Base-by-base conservation (phyloP, 768 basidiomycete genomes). In the Mycena chlorophos region DNA sequence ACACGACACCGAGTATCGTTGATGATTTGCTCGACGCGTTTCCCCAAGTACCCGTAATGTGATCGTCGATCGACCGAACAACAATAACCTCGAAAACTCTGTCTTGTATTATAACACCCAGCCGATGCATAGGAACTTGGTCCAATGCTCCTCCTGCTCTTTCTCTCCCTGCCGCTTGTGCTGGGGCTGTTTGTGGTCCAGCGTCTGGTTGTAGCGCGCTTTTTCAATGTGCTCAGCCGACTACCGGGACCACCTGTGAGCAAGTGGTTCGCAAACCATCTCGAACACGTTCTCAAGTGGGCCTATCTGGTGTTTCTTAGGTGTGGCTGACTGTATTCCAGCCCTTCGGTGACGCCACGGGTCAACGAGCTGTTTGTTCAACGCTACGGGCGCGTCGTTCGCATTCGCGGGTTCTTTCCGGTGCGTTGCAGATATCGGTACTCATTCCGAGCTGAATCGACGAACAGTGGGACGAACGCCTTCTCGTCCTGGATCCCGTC, bases 401-500 rank as follows among this genome's bases (percentile, higher is more conserved):
- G 86, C 31, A 78, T 92, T 49, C 78, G 82, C 43, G 90, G 89
- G 3, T 56, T 86, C 13, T 79, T 81, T 45, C 86, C 86, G 49
- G 89, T 91, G 70, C 57, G 89, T 77, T n/a, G 42, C 17, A 8
- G 8, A 10, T 49, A 23, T 28, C 26, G 4, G 23, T 39, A 43
- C 38, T 42, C 3, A n/a, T 26, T 46, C 29, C 16, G 45, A 30
- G 46, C 8, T 51, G 46, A 38, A 38, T 37, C 45, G 26, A 42
- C 34, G 20, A 8, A 45, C 46, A 92, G 89, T 89, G 86, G 83
- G 90, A 89, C 56, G 78, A 84, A 38, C 85, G 94, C 30, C 81
- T 96, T 1, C 75, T 92, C 52, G 90, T 91, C 0, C 75, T 92
- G 39, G 94, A 96, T 66, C 89, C 92, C 4, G 68, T 80, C 22